A percentile compares a stretch with the other conserved stretches of the same genome.
Conservation (phyloP, 495 filamentous ascomycete genomes). For the Neohortaea acidophila region DNA sequence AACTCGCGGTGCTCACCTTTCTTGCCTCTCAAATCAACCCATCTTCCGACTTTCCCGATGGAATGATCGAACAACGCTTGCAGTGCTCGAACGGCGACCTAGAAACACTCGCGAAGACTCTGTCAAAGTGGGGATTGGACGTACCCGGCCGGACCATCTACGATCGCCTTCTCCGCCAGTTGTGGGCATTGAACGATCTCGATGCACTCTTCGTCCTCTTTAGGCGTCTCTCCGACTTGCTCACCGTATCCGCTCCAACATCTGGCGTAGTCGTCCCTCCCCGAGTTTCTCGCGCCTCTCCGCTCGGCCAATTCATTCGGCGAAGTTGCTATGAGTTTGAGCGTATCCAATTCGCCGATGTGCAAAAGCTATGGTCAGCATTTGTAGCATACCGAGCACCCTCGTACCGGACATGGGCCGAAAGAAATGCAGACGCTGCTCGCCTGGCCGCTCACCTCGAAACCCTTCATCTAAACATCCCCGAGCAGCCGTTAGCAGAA, state of each 20-base stretch:
- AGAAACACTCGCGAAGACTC: conserved; percentile 46
- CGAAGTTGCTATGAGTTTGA: conserved; percentile 65
- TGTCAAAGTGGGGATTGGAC: conserved; percentile 50
- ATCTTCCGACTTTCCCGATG: background rate
- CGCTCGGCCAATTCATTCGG: conserved; percentile 72
- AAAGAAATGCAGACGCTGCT: conserved; percentile 22
- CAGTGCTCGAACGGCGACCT: conserved; percentile 20
- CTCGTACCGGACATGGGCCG: conserved; percentile 53
- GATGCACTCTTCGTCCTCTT: conserved; percentile 43
- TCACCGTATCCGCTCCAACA: conserved; percentile 8
- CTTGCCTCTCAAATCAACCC: conserved; percentile 58
- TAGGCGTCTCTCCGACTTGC: conserved; percentile 16
- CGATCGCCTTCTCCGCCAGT: conserved; percentile 67
- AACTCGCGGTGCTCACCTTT: conserved; percentile 75
- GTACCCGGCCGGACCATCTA: conserved; percentile 67
- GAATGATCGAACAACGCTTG: background rate
- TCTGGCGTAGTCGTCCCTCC: background rate
- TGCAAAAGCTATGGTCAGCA: conserved; percentile 57
- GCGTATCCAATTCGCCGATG: conserved; percentile 61
- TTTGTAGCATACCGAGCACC: conserved; percentile 68
- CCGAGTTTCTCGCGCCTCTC: conserved; percentile 45
- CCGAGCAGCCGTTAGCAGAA: background rate
- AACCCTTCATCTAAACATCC: conserved; percentile 1
- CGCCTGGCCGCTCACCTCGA: background rate
- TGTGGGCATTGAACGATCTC: conserved; percentile 72